A percentile compares a stretch with the other conserved stretches of the same genome.
These are phyloP conservation scores for Verticillium nubilum DNA, from an alignment of 2,329 filamentous ascomycete species.

Conservation along the genomic window DNA sequence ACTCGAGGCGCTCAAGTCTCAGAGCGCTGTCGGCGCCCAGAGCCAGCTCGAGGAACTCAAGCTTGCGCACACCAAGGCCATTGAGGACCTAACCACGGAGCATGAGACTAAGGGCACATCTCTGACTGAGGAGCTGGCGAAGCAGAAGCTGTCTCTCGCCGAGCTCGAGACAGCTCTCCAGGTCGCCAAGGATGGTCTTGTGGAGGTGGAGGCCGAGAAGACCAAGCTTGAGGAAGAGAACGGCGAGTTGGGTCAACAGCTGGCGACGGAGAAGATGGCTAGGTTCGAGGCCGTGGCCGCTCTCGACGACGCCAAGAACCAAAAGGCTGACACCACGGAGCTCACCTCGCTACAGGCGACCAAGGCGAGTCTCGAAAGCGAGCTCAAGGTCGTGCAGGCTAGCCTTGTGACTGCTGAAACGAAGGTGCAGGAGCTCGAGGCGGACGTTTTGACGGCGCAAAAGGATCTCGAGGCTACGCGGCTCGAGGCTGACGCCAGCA, in stretches of 20 bases:
- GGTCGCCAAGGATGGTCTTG: conserved; percentile 23
- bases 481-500: conserved; percentile 43
- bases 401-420: conserved; percentile 30
- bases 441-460: conserved; percentile 41
- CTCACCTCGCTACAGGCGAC: conserved; percentile 44
- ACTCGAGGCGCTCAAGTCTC: conserved; percentile 32
- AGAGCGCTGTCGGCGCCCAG: conserved; percentile 27
- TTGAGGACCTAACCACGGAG: conserved; percentile 34
- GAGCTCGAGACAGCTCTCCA: conserved; percentile 28
- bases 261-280: conserved; percentile 55
- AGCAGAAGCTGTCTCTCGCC: conserved; percentile 23
- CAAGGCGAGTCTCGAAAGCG: conserved; percentile 40
- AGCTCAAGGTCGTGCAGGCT: conserved; percentile 26
- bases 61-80: conserved; percentile 28
- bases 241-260: conserved; percentile 44
- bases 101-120: conserved; percentile 26
- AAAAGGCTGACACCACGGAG: conserved; percentile 50
- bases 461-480: conserved; percentile 50
- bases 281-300: conserved; percentile 55
- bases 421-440: conserved; percentile 20
- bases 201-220: conserved; percentile 18
- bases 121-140: conserved; percentile 19
- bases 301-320: conserved; percentile 51
- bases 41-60: conserved; percentile 39
- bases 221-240: conserved; percentile 41